These are phyloP conservation scores for Aspergillus fructus DNA, from an alignment of 2,329 filamentous ascomycete species.

Conservation along the genomic window DNA sequence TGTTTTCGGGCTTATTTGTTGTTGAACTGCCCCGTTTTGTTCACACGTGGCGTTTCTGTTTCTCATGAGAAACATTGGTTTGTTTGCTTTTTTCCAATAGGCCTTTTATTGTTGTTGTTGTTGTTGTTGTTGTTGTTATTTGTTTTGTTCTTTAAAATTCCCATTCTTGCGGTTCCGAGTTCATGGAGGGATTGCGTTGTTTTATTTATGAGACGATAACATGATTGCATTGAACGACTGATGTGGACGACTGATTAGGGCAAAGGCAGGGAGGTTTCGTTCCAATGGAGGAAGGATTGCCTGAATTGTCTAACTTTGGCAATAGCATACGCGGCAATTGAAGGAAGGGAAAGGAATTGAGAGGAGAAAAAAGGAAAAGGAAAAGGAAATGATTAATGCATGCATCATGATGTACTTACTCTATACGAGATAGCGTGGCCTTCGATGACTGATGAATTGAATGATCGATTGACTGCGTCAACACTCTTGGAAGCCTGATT, in stretches of 20 bases:
- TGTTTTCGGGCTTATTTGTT: not conserved
- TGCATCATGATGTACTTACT: conserved; percentile 1
- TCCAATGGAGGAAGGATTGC: not conserved
- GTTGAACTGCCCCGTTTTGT: not conserved
- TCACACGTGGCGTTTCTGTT: not conserved
- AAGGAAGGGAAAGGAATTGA: not conserved
- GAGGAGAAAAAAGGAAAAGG: not conserved
- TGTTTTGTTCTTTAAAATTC: not conserved
- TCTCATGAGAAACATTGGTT: not conserved
- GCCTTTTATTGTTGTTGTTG: not conserved
- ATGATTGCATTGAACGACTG: not conserved
- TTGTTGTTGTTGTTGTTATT: not conserved
- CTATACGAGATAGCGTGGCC: not conserved
- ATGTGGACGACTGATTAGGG: not conserved
- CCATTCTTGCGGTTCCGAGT: not conserved
- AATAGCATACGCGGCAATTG: not conserved
- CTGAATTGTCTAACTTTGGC: not conserved
- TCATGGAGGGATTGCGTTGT: not conserved
- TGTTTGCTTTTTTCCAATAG: not conserved
- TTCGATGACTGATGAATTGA: conserved; percentile 20
- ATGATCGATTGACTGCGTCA: not conserved
- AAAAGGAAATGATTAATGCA: conserved; percentile 1
- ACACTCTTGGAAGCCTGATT: not conserved
- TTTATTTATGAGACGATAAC: not conserved
- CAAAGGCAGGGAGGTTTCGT: not conserved